A percentile compares a stretch with the other conserved stretches of the same genome.
Evolutionary conservation across 352 stramenopile genomes (phyloP).

Genomic region (Phytophthora aleatoria): DNA sequence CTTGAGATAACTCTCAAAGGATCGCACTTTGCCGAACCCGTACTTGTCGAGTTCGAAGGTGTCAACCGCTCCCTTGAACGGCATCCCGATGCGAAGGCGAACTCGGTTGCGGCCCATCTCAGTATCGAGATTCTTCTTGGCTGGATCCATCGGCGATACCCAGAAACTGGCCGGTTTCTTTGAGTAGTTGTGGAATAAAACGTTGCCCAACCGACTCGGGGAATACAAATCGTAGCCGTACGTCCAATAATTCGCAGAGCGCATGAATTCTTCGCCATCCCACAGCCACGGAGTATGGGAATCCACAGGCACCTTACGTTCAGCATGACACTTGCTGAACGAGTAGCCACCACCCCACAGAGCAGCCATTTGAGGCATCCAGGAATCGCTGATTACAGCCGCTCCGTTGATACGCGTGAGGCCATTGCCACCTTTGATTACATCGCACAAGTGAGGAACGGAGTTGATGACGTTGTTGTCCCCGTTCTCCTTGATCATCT

Average conservation of each 20-base stretch:
- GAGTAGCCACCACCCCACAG: constrained; percentile 77
- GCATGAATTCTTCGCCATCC: constrained; percentile 70
- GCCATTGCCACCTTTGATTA: constrained; percentile 51
- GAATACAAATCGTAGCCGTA: constrained; percentile 75
- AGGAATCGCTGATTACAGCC: constrained; percentile 69
- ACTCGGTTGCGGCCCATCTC: constrained; percentile 58
- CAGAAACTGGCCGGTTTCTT: constrained; percentile 63
- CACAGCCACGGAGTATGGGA: constrained; percentile 79
- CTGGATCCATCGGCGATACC: constrained; percentile 39
- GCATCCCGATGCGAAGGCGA: constrained; percentile 47
- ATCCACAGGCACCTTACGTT: constrained; percentile 64
- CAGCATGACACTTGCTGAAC: constrained; percentile 82
- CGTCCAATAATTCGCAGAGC: constrained; percentile 61
- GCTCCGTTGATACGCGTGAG: constrained; percentile 69
- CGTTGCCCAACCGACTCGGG: constrained; percentile 47
- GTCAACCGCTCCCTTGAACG: constrained; percentile 58
- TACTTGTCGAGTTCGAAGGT: constrained; percentile 58
- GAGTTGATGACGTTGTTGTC: constrained; percentile 67
- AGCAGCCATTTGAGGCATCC: constrained; percentile 66
- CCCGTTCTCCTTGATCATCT: constrained; percentile 71
- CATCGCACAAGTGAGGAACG: constrained; percentile 74
- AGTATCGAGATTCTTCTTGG: constrained; percentile 40
- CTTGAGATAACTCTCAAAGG: constrained; percentile 59
- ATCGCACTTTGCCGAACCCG: constrained; percentile 49
- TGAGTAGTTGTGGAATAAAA: constrained; percentile 77